Base-by-base conservation (phyloP, 768 basidiomycete species). In the Symmetrospora coprosmae region DNA sequence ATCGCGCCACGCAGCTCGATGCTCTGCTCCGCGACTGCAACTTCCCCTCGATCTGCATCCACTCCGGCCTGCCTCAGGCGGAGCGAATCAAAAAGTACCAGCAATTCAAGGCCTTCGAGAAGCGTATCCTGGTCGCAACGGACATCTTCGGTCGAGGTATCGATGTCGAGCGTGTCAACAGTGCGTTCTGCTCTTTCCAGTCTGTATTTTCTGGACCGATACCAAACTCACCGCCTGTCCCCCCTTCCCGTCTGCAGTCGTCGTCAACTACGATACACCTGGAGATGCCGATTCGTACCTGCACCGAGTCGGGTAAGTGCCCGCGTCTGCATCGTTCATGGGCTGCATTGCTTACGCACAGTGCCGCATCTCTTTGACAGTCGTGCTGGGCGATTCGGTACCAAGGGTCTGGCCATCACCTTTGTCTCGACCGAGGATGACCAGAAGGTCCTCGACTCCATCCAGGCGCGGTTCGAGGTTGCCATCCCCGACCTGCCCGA, bases 121-220 rank as follows among this genome's bases (percentile, higher is more conserved):
- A 96, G 76, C 89, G 94, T 66, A 96, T 99, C 66, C 79, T 99
- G 19, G 94, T 99, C 39, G 92, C 91, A 19, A 99, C 94, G 19
- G 94, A 99, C 73, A 97, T 99, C 66, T 99, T 99, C 64, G 94
- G 94, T 62, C 87, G 94, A 73, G 94, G 92, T 66, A 99, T 99
- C 66, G 94, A 99, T 76, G 92, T 99, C 21, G 94, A 99, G 73
- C 89, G 94, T 63, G 94, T 99, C 68, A 99, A 99, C 75, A 96
- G 65, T 50, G 38, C 27, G 64, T 65, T 49, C 7, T n/a, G 19
- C 30, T n/a, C 11, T 30, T 19, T 9, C 47, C 21, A 13, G 13
- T n/a, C n/a, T n/a, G n/a, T n/a, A n/a, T 16, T 35, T 41, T 9
- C 2, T 3, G 27, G 37, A 56, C 30, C 31, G 28, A 37, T 2